phyloP scores from a whole-genome alignment of 2,329 filamentous ascomycete species.

The Cercospora sojina region DNA sequence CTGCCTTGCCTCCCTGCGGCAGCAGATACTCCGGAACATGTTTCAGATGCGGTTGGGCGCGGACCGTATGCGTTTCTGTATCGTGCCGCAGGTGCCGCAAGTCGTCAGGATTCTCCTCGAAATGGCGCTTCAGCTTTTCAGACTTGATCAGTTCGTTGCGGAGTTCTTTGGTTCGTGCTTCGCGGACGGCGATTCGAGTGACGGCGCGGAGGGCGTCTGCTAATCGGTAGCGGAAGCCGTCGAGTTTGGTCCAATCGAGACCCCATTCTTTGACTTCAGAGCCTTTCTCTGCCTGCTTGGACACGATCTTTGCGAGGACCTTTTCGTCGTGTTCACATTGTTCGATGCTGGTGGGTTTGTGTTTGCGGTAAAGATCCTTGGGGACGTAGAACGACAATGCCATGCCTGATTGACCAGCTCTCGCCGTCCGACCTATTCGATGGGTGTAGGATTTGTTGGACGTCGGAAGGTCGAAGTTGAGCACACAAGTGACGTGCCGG shows the following conservation, averaged over 20 bases:
- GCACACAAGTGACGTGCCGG: slow-evolving; percentile 86
- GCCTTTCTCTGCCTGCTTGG: slow-evolving; percentile 73
- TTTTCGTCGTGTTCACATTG: slow-evolving; percentile 81
- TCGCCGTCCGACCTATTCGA: slow-evolving; percentile 87
- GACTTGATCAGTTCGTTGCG: slow-evolving; percentile 87
- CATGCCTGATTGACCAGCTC: slow-evolving; percentile 89
- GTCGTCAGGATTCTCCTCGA: slow-evolving; percentile 94
- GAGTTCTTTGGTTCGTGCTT: slow-evolving; percentile 84
- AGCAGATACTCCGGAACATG: slow-evolving; percentile 93
- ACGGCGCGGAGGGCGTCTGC: slow-evolving; percentile 87
- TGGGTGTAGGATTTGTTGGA: slow-evolving; percentile 94
- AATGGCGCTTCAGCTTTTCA: slow-evolving; percentile 91
- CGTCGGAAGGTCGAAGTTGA: slow-evolving; percentile 94
- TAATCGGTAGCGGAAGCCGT: slow-evolving; percentile 92
- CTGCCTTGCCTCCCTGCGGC: slow-evolving; percentile 69
- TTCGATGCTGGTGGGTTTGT: slow-evolving; percentile 77
- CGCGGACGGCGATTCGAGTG: slow-evolving; percentile 83
- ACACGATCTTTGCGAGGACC: slow-evolving; percentile 74
- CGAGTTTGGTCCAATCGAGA: slow-evolving; percentile 92
- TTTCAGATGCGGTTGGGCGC: slow-evolving; percentile 84
- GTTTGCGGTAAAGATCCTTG: slow-evolving; percentile 76
- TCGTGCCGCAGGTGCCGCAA: slow-evolving; percentile 86
- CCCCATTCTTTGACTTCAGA: slow-evolving; percentile 85
- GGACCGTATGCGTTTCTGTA: slow-evolving; percentile 76
- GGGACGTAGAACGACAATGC: slow-evolving; percentile 94